Evolutionary conservation across 2,329 filamentous ascomycete genomes (phyloP).

Genomic region (Immersiporthe knoxdaviesiana): DNA sequence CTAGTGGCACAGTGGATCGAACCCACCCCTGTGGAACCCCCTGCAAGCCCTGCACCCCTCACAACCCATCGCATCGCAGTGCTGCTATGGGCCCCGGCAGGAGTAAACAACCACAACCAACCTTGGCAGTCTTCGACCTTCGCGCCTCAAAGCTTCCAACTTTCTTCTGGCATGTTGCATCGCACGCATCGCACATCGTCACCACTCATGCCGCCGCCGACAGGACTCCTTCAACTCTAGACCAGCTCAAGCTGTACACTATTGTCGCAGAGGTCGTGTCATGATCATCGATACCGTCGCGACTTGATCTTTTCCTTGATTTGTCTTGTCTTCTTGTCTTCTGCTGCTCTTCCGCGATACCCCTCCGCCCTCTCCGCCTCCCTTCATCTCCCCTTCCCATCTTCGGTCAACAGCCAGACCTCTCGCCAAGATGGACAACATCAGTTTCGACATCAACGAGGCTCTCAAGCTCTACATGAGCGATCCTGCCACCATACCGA

Average conservation of each 20-base stretch:
- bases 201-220: constrained; percentile 14
- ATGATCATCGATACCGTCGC: neutral
- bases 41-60: neutral
- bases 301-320: constrained; percentile 8
- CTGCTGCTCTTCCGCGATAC: constrained; percentile 23
- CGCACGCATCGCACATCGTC: constrained; percentile 8
- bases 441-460: constrained; percentile 94
- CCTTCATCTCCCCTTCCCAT: neutral
- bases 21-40: neutral
- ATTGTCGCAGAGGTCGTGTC: constrained; percentile 2
- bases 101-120: neutral
- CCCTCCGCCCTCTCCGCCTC: constrained; percentile 12
- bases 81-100: too few relatives aligned
- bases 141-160: neutral
- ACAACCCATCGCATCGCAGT: neutral
- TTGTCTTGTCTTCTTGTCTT: constrained; percentile 7
- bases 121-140: constrained; percentile 3
- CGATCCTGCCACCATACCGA: constrained; percentile 81
- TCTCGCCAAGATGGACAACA: constrained; percentile 65
- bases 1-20: too few relatives aligned
- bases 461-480: constrained; percentile 96
- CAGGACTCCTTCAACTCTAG: neutral
- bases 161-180: neutral
- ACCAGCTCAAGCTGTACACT: neutral
- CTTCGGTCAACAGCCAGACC: constrained; percentile 20